Base-by-base conservation (phyloP, 768 basidiomycete genomes). In the Leccinum aurantiacum region DNA sequence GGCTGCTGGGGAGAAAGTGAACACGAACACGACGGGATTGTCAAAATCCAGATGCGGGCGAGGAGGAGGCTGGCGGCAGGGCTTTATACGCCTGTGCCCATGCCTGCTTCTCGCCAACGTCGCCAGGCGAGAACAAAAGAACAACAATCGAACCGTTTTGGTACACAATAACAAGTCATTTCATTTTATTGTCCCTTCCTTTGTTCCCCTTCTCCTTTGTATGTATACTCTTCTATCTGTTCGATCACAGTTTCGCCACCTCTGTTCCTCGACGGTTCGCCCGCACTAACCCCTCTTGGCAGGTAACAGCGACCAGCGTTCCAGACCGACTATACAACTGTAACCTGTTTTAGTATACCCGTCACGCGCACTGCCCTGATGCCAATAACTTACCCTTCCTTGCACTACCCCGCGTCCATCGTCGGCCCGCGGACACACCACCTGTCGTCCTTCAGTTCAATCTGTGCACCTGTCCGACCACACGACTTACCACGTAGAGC, bases 271-370 rank as follows among this genome's bases (percentile, higher is more conserved):
- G 78, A 63, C 79, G 75, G 64, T 82, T 76, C 31, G 84, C 85
- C 46, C 90, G 82, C 46, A 90, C 78, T 8, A 91, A 87, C 6
- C 91, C 91, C 76, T 93, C 91, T 69, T 93, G 91, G 25, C 88
- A 84, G 29, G 83, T 86, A 13, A 90, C 83, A n/a, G 90, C 91
- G 25, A 92, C 79, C 13, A 93, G 75, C 6, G 69, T 80, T 8
- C 91, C 90, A 25, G 74, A 70, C 27, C 79, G 83, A n/a, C 85
- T 85, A 69, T 88, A 93, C 68, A 93, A 74, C 89, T 92, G 41
- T 60, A 46, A 58, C 51, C 51, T 46, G 15, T 22, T 55, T 65
- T 51, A 70, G 66, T 13, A 33, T 33, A 38, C 51, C 22, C 15
- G n/a, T 31, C 58, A 24, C 5, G 3, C 48, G 48, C 48, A 27